Percentiles rank a stretch among this genome's conserved stretches.
Evolutionary conservation across 257 asterid genomes (phyloP).

Genomic region (Lithospermum erythrorhizon): DNA sequence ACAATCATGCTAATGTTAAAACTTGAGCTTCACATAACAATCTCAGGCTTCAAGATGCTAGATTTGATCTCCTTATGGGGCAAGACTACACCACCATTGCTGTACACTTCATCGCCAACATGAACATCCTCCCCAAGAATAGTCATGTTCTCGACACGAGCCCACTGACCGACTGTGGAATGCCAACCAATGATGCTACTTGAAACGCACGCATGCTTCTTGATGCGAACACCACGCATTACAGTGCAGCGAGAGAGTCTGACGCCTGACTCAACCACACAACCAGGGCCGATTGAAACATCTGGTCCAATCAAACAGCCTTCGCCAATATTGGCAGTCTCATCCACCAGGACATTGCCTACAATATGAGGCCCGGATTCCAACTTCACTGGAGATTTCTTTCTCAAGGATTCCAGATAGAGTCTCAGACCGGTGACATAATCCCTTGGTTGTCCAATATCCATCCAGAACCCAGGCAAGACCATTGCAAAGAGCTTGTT

Average conservation of each 20-base stretch:
- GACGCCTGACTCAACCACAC: slow-evolving; percentile 60
- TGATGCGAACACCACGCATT: slow-evolving; percentile 63
- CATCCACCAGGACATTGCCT: slow-evolving; percentile 59
- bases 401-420: slow-evolving; percentile 47
- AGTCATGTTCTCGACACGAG: slow-evolving; percentile 29
- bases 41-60: slow-evolving; percentile 25
- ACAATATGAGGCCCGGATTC: slow-evolving; percentile 43
- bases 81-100: slow-evolving; percentile 24
- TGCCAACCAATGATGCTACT: slow-evolving; percentile 30
- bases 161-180: slow-evolving; percentile 31
- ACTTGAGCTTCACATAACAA: slow-evolving; percentile 39
- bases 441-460: slow-evolving; percentile 76
- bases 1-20: too few relatives aligned
- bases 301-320: slow-evolving; percentile 76
- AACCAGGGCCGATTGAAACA: slow-evolving; percentile 66
- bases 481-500: slow-evolving; percentile 56
- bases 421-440: slow-evolving; percentile 62
- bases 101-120: slow-evolving; percentile 22
- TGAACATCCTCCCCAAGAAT: slow-evolving; percentile 32
- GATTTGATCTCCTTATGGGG: slow-evolving; percentile 49
- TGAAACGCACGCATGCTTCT: slow-evolving; percentile 46
- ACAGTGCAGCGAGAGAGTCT: slow-evolving; percentile 66
- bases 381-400: slow-evolving; percentile 37
- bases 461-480: slow-evolving; percentile 83
- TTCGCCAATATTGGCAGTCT: slow-evolving; percentile 57